phyloP scores from a whole-genome alignment of 257 asterid genomes.

The Nicotiana sylvestris region DNA sequence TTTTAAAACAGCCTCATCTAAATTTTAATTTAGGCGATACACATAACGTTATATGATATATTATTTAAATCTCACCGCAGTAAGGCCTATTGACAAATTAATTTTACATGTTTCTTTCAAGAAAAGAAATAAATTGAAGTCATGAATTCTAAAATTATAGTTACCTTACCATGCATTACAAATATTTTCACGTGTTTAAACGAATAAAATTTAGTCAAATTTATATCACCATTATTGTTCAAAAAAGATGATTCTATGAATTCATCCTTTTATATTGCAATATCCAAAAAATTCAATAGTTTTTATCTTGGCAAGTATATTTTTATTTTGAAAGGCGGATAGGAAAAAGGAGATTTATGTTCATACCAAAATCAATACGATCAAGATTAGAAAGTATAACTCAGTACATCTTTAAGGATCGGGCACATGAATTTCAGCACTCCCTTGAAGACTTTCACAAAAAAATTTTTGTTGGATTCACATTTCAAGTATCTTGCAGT shows the following conservation, averaged over 20 bases:
- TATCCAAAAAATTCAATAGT: background rate
- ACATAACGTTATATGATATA: too few species aligned
- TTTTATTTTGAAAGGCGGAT: background rate
- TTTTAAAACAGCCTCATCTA: background rate
- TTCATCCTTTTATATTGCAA: background rate
- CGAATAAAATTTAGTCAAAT: background rate
- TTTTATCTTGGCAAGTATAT: background rate
- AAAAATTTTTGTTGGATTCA: slow-evolving; percentile 5
- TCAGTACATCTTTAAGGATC: background rate
- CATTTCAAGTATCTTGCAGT: background rate
- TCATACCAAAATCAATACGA: background rate
- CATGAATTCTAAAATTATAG: background rate
- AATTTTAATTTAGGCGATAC: background rate
- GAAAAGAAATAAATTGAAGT: background rate
- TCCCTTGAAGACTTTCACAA: background rate
- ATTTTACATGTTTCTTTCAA: background rate
- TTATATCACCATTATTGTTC: background rate
- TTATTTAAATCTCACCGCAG: too few species aligned
- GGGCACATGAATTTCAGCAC: slow-evolving; percentile 10
- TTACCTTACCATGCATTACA: background rate
- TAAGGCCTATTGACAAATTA: background rate
- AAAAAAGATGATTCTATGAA: background rate
- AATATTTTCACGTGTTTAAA: background rate
- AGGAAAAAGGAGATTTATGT: background rate
- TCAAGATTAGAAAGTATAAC: background rate